Evolutionary conservation across 805 yeast genomes (phyloP).

Genomic region (Teunomyces aglyptinius): DNA sequence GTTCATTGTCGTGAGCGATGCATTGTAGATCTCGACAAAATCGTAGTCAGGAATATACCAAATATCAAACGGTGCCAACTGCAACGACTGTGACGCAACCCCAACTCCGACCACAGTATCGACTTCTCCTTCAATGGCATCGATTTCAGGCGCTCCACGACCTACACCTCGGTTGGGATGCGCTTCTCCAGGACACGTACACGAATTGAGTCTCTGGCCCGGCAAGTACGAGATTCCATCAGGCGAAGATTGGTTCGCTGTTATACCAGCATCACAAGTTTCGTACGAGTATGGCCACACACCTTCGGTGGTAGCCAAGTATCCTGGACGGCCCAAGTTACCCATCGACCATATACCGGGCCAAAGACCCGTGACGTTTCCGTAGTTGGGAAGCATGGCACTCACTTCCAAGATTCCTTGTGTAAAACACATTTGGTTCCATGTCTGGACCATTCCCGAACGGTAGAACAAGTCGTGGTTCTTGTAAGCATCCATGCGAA

Average conservation of each 20-base stretch:
- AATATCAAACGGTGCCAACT: conserved; percentile 89
- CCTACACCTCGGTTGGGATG: conserved; percentile 89
- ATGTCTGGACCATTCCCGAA: conserved; percentile 87
- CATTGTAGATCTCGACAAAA: conserved; percentile 70
- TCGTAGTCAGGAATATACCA: conserved; percentile 93
- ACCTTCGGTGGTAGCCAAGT: conserved; percentile 82
- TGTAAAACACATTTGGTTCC: conserved; percentile 90
- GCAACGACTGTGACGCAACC: conserved; percentile 87
- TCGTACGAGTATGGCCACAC: conserved; percentile 93
- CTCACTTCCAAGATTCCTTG: conserved; percentile 79
- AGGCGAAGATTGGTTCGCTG: conserved; percentile 86
- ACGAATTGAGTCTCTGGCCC: conserved; percentile 74
- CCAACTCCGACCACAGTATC: conserved; percentile 46
- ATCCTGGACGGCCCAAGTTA: conserved; percentile 90
- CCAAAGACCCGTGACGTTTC: conserved; percentile 83
- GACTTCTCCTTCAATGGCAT: conserved; percentile 82
- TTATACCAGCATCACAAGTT: conserved; percentile 89
- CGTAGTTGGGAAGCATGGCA: conserved; percentile 76
- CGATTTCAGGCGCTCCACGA: conserved; percentile 96
- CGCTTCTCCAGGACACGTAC: conserved; percentile 79
- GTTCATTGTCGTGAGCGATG: conserved; percentile 73
- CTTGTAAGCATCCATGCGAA: conserved; percentile 39
- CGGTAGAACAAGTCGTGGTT: conserved; percentile 78
- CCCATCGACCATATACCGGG: conserved; percentile 97
- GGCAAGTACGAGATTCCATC: conserved; percentile 88